A percentile compares a stretch with the other conserved stretches of the same genome.
phyloP scores from a whole-genome alignment of 2,329 filamentous ascomycete species.

The Cadophora malorum region DNA sequence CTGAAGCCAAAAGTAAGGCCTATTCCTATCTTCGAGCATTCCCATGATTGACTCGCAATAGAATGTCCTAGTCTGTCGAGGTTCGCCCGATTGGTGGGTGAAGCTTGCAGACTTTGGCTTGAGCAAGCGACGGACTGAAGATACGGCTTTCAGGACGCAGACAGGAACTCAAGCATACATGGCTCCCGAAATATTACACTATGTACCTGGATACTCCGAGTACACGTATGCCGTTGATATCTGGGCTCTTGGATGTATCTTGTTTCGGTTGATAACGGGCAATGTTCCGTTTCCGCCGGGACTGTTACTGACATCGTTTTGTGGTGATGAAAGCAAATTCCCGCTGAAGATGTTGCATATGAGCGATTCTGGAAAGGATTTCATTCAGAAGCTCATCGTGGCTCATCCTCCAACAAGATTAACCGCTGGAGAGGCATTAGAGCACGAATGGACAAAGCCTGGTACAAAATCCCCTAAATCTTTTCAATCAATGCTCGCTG shows the following conservation, averaged over 20 bases:
- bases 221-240: constrained; percentile 35
- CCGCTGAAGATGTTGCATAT: neutral
- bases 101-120: constrained; percentile 51
- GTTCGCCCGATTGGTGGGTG: constrained; percentile 45
- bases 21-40: neutral
- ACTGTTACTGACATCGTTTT: constrained; percentile 15
- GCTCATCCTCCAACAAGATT: neutral
- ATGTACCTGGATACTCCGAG: constrained; percentile 1
- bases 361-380: neutral
- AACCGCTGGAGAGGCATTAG: constrained; percentile 12
- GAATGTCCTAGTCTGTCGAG: constrained; percentile 25
- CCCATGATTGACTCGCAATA: neutral
- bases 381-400: constrained; percentile 15
- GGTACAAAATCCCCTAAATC: too few species aligned
- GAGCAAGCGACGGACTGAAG: constrained; percentile 41
- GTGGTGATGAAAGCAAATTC: constrained; percentile 10
- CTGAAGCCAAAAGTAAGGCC: constrained; percentile 24
- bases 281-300: constrained; percentile 28
- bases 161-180: constrained; percentile 31
- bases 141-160: constrained; percentile 26
- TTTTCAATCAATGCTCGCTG: too few species aligned
- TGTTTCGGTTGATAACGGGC: constrained; percentile 20
- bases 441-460: constrained; percentile 16
- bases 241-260: constrained; percentile 32
- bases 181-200: constrained; percentile 34